Base-by-base conservation (phyloP, 768 basidiomycete species). In the Asterophora lycoperdoides region DNA sequence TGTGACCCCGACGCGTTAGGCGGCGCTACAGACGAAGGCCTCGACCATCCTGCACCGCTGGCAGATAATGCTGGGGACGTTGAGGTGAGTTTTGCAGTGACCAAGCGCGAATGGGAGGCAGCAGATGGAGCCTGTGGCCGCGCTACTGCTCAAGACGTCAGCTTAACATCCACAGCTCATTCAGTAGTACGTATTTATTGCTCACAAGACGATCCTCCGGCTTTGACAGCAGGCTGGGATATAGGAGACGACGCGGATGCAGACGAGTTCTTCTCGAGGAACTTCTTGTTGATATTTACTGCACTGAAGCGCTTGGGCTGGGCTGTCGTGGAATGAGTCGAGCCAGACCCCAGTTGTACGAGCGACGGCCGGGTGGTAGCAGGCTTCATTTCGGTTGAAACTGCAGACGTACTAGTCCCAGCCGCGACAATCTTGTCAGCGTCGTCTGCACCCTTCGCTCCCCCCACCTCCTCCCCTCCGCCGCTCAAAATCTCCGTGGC, bases 281-380 rank as follows among this genome's bases (percentile, higher is more conserved):
- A 98, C 68, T 90, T 92, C 81, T 93, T 95, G 74, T 91, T 95
- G 67, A 97, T 91, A 63, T 92, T 93, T 54, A 92, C 81, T 23
- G 91, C 81, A 63, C 75, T 89, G 68, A 93, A 94, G 61, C 86
- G 84, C 75, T 97, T 98, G 26, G 80, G 78, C 54, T 81, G 77
- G 44, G 69, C 60, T 30, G 65, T 57, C 29, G 74, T 62, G 23
- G 69, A 58, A 43, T 64, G 64, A 29, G 64, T 54, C 47, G 60
- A 60, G 51, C 51, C 59, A 28, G 76, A 72, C 56, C 69, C 71
- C 48, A 77, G 64, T 52, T 74, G 75, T 37, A 77, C 71, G 37
- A 77, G 70, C 47, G 71, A 68, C 35, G 76, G 74, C 39, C 75
- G 75, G 52, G 69, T 42, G 46, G 66, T 53, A 49, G 63, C 53